phyloP scores from a whole-genome alignment of 495 filamentous ascomycete genomes.

The Thozetella sp. region DNA sequence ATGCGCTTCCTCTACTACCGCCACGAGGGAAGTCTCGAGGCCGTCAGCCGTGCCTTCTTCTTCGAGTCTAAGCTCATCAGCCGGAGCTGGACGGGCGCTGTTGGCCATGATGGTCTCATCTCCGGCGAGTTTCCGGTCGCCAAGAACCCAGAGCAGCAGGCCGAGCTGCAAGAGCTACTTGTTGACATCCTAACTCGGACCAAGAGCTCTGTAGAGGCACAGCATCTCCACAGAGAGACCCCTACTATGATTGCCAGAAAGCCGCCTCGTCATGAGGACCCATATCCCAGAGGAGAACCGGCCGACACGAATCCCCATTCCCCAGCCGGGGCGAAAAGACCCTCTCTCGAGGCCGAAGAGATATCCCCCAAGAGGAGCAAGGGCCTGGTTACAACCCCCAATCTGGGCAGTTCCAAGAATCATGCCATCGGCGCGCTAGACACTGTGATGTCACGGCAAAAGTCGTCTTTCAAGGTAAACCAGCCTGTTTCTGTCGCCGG shows the following conservation, averaged over 20 bases:
- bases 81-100: slow-evolving; percentile 11
- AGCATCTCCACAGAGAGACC: neutral
- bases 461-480: neutral
- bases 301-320: neutral
- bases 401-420: neutral
- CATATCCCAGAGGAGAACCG: too few relatives aligned
- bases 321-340: slow-evolving; percentile 13
- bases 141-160: slow-evolving; percentile 7
- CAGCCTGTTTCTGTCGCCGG: neutral
- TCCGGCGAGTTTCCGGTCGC: slow-evolving; percentile 1
- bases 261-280: too few relatives aligned
- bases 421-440: neutral
- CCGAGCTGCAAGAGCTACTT: slow-evolving; percentile 17
- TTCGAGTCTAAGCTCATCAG: slow-evolving; percentile 14
- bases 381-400: neutral
- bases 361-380: neutral
- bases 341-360: slow-evolving; percentile 8
- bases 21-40: slow-evolving; percentile 8
- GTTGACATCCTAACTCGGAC: slow-evolving; percentile 5
- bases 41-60: slow-evolving; percentile 14
- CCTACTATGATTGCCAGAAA: too few relatives aligned
- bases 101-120: neutral
- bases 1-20: slow-evolving; percentile 18
- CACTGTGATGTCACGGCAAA: neutral
- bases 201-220: neutral